A percentile compares a stretch with the other conserved stretches of the same genome.
phyloP scores from a whole-genome alignment of 2,329 filamentous ascomycete genomes.

The Onygenales sp. region DNA sequence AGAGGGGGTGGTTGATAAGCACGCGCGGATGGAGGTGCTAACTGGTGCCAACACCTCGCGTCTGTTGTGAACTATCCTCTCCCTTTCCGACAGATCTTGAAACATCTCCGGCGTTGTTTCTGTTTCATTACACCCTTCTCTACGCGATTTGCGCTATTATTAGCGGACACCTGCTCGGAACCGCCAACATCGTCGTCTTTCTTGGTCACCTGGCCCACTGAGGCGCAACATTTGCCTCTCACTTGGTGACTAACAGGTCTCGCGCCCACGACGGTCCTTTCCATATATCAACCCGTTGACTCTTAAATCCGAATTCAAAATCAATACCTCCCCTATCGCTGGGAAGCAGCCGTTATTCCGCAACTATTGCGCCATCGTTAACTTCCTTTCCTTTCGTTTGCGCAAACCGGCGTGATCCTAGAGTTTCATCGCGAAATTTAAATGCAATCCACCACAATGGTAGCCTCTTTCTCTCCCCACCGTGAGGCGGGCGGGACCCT shows the following conservation, averaged over 20 bases:
- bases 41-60: constrained; percentile 9
- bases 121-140: neutral
- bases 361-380: neutral
- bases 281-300: neutral
- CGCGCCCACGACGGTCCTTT: neutral
- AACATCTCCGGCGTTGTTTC: neutral
- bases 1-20: neutral
- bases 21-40: constrained; percentile 10
- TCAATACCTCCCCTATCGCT: neutral
- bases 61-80: constrained; percentile 1
- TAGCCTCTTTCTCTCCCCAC: constrained; percentile 40
- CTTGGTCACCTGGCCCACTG: neutral
- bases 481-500: constrained; percentile 60
- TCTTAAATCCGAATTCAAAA: neutral
- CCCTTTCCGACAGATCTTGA: neutral
- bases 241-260: neutral
- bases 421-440: neutral
- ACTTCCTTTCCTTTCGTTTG: neutral
- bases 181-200: neutral
- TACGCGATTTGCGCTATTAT: neutral
- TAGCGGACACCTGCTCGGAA: neutral
- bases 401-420: neutral
- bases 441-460: constrained; percentile 22
- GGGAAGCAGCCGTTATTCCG: no score
- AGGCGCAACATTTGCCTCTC: neutral